A percentile compares a stretch with the other conserved stretches of the same genome.
These are phyloP conservation scores for Saprolegnia parasitica DNA, from an alignment of 352 stramenopile genomes.

Conservation along the genomic window DNA sequence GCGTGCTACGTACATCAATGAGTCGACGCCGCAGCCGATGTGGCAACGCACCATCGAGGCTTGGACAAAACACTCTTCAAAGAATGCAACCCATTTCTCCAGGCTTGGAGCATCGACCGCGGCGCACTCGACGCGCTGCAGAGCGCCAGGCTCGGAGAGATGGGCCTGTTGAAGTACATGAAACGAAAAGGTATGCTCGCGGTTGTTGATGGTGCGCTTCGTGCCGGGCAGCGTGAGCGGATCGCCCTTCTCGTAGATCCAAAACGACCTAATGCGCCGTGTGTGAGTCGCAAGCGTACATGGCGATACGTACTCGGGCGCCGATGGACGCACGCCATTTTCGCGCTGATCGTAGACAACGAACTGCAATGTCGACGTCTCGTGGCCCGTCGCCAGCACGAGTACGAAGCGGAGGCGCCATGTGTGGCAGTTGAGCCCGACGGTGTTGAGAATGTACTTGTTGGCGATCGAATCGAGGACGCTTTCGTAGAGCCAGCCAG, in stretches of 20 bases:
- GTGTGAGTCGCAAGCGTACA: neutral
- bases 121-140: slow-evolving; percentile 18
- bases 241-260: slow-evolving; percentile 17
- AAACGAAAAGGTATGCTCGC: slow-evolving; percentile 22
- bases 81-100: slow-evolving; percentile 21
- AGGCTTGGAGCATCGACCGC: neutral
- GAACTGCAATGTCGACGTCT: slow-evolving; percentile 4
- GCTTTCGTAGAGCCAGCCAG: slow-evolving; percentile 27
- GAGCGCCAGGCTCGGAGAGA: neutral
- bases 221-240: slow-evolving; percentile 1
- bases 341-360: slow-evolving; percentile 14
- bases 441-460: slow-evolving; percentile 14
- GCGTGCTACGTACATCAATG: slow-evolving; percentile 1
- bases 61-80: slow-evolving; percentile 16
- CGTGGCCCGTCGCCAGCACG: neutral
- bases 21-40: neutral
- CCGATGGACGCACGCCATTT: neutral
- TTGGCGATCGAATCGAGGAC: slow-evolving; percentile 14
- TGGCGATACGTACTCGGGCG: neutral
- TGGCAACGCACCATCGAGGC: neutral
- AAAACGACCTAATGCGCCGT: slow-evolving; percentile 3
- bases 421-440: slow-evolving; percentile 20
- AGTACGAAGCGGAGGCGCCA: slow-evolving; percentile 13
- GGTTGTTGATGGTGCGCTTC: slow-evolving; percentile 27
- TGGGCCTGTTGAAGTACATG: neutral